phyloP scores from a whole-genome alignment of 2,329 filamentous ascomycete genomes.

The Helotiales sp. region DNA sequence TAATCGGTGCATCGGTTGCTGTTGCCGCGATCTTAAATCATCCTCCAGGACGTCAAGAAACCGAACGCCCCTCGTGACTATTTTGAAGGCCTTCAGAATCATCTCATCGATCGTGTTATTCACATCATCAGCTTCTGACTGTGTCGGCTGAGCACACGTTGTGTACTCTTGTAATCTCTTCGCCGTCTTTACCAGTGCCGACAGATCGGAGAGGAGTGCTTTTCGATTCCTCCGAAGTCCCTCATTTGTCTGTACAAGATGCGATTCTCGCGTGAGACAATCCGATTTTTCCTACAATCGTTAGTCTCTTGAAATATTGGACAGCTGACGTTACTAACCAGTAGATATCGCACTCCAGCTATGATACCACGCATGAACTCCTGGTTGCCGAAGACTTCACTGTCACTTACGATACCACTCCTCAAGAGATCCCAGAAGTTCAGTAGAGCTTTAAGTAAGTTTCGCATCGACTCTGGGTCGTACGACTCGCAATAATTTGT shows the following conservation, averaged over 20 bases:
- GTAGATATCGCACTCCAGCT: constrained; percentile 83
- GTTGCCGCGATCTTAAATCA: constrained; percentile 50
- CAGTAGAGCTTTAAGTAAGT: constrained; percentile 79
- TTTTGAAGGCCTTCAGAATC: constrained; percentile 89
- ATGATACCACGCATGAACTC: constrained; percentile 95
- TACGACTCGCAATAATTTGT: constrained; percentile 98
- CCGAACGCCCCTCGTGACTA: constrained; percentile 85
- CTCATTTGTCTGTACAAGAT: constrained; percentile 73
- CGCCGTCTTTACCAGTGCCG: constrained; percentile 82
- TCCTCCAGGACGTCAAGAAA: constrained; percentile 86
- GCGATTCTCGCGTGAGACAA: constrained; percentile 81
- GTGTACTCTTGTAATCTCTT: constrained; percentile 79
- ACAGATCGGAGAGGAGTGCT: constrained; percentile 84
- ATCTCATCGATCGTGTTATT: constrained; percentile 88
- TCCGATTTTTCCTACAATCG: constrained; percentile 74
- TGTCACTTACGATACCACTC: constrained; percentile 73
- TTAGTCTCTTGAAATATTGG: constrained; percentile 3
- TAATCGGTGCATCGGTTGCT: constrained; percentile 53
- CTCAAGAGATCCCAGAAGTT: constrained; percentile 91
- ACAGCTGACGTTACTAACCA: constrained; percentile 60
- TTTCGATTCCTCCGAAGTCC: constrained; percentile 79
- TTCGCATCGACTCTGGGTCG: constrained; percentile 83
- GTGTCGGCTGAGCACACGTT: constrained; percentile 36
- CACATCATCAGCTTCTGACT: constrained; percentile 53
- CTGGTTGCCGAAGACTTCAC: constrained; percentile 81